phyloP scores from a whole-genome alignment of 2,329 filamentous ascomycete genomes.

The Xylariaceae sp. region DNA sequence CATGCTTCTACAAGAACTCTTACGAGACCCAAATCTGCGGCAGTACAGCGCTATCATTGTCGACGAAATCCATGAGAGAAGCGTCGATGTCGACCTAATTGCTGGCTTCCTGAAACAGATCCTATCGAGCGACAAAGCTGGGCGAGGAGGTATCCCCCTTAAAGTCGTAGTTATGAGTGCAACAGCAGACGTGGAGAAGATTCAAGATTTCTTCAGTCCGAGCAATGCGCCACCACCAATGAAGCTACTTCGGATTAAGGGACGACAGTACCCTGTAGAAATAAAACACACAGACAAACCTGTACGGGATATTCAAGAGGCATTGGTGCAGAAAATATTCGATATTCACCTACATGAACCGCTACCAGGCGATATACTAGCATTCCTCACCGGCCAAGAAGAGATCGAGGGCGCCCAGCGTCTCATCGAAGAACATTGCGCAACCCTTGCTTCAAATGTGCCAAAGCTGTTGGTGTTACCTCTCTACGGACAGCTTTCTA shows the following conservation, averaged over 20 bases:
- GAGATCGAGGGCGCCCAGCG: constrained; percentile 84
- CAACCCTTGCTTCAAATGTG: constrained; percentile 73
- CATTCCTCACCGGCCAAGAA: constrained; percentile 91
- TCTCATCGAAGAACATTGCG: constrained; percentile 79
- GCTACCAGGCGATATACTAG: constrained; percentile 90
- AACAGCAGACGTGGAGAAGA: constrained; percentile 83
- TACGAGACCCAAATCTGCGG: constrained; percentile 80
- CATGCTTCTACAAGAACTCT: constrained; percentile 92
- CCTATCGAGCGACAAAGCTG: constrained; percentile 64
- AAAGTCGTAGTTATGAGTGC: constrained; percentile 98
- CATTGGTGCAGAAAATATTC: constrained; percentile 80
- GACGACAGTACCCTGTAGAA: constrained; percentile 85
- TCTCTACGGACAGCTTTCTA: constrained; percentile 87
- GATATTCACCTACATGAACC: constrained; percentile 87
- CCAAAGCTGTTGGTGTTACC: constrained; percentile 77
- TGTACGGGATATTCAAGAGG: constrained; percentile 81
- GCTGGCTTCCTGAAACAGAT: constrained; percentile 87
- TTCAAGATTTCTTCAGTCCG: constrained; percentile 73
- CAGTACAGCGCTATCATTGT: constrained; percentile 91
- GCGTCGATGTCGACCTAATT: constrained; percentile 90
- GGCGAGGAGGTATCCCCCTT: constrained; percentile 73
- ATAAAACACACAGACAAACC: constrained; percentile 75
- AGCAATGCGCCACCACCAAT: constrained; percentile 33
- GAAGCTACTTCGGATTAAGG: constrained; percentile 72
- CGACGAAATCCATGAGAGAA: constrained; percentile 96